Percentiles rank a stretch among this genome's conserved stretches.
phyloP scores from a whole-genome alignment of 208 protist species.

The Leishmania aethiopica region DNA sequence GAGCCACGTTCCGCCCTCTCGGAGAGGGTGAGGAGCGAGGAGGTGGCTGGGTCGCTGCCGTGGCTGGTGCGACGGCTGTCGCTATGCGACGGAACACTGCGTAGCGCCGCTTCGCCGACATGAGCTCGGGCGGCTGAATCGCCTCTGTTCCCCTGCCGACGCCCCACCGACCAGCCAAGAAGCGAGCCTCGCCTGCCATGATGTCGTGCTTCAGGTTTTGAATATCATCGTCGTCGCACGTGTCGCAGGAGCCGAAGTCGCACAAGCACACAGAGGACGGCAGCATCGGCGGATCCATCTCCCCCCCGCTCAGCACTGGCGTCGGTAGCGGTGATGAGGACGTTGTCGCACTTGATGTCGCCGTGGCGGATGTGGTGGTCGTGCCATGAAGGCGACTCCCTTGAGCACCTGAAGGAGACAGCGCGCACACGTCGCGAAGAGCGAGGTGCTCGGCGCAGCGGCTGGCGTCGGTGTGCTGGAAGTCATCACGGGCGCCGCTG shows the following conservation, averaged over 20 bases:
- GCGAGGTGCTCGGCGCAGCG: constrained; percentile 20
- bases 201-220: constrained; percentile 45
- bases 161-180: constrained; percentile 60
- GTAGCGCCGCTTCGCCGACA: constrained; percentile 60
- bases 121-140: constrained; percentile 80
- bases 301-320: not conserved
- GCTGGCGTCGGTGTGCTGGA: constrained; percentile 3
- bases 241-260: constrained; percentile 85
- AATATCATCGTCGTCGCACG: constrained; percentile 61
- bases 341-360: constrained; percentile 82
- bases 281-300: constrained; percentile 23
- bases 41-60: not conserved
- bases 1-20: constrained; percentile 15
- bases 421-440: constrained; percentile 56
- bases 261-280: constrained; percentile 58
- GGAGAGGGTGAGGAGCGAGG: not conserved
- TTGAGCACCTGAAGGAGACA: constrained; percentile 74
- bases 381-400: constrained; percentile 67
- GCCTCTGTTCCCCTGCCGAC: constrained; percentile 73
- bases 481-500: not conserved
- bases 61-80: not conserved
- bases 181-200: constrained; percentile 48
- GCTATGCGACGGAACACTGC: constrained; percentile 42
- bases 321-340: constrained; percentile 55
- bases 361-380: constrained; percentile 65